Base-by-base conservation (phyloP, 768 basidiomycete genomes). In the Mycena haematopus region DNA sequence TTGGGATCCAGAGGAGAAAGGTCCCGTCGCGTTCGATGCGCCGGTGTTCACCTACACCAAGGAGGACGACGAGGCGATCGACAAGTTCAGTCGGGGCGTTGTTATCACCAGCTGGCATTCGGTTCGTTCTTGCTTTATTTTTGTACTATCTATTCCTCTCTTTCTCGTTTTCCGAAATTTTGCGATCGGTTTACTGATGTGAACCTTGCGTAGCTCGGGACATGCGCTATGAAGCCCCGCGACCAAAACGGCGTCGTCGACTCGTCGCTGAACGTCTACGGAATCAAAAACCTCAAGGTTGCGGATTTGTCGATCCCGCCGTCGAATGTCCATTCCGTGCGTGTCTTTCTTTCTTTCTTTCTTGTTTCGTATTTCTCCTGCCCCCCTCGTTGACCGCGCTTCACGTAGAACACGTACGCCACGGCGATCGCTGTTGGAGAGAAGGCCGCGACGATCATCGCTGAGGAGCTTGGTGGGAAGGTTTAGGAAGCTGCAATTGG, bases 151-250 rank as follows among this genome's bases (percentile, higher is more conserved):
- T n/a, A n/a, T n/a, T n/a, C n/a, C 25, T n/a, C 19, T 13, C 6
- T n/a, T 19, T 15, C 9, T 36, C 13, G 24, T 11, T 6, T 31
- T 31, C 29, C 42, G 15, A 14, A 25, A n/a, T 6, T 7, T 29
- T 31, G 6, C 29, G 9, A 4, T 31, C 29, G 29, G 29, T 31
- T 5, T 31, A 10, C 49, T 21, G 46, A 15, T 25, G 8, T 10
- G 46, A 7, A 38, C 6, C 24, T 47, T 4, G n/a, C 10, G 2
- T 58, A 82, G 81, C 73, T 83, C 7, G 84, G 82, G 14, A 83
- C 82, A 0, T 82, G 80, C 60, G 78, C 79, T 7, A 83, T 84
- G 82, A 81, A 81, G 53, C 77, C 82, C 5, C 76, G 76, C 19
- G 72, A 77, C 27, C 46, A 74, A 38, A 76, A 73, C 14, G 82